Evolutionary conservation across 1,284 basidiomycete genomes (phyloP).

Genomic region (Pisolithus thermaeus): DNA sequence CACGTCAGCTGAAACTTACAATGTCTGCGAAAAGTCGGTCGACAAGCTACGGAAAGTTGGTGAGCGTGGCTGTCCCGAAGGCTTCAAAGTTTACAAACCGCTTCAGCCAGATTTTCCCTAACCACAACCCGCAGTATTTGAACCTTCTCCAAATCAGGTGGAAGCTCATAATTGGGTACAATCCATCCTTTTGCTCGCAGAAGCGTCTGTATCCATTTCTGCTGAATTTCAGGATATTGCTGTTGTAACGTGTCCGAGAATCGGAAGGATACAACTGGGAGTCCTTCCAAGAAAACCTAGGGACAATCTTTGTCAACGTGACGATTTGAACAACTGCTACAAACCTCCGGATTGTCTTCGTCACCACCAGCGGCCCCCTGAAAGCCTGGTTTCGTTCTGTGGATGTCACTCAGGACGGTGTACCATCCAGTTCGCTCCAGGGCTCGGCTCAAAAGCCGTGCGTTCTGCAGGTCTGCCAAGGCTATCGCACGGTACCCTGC

Average conservation of each 20-base stretch:
- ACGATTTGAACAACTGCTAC: slow-evolving; percentile 4
- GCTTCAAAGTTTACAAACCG: slow-evolving; percentile 27
- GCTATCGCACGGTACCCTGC: slow-evolving; percentile 77
- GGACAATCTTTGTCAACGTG: slow-evolving; percentile 6
- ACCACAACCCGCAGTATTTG: slow-evolving; percentile 88
- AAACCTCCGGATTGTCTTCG: slow-evolving; percentile 53
- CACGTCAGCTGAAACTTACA: slow-evolving; percentile 33
- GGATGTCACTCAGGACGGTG: slow-evolving; percentile 68
- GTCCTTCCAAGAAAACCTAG: slow-evolving; percentile 67
- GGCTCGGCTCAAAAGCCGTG: slow-evolving; percentile 80
- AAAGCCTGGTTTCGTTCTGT: slow-evolving; percentile 33
- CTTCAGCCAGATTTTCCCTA: slow-evolving; percentile 67
- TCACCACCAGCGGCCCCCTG: slow-evolving; percentile 34
- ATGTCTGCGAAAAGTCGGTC: slow-evolving; percentile 60
- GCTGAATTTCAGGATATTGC: slow-evolving; percentile 71
- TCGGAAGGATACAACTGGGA: slow-evolving; percentile 90
- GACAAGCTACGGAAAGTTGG: slow-evolving; percentile 18
- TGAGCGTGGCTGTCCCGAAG: background rate
- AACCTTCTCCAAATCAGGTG: slow-evolving; percentile 60
- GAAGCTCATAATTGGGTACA: slow-evolving; percentile 82
- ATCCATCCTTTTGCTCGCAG: slow-evolving; percentile 80
- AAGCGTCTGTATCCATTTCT: slow-evolving; percentile 85
- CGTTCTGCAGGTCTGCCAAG: slow-evolving; percentile 76
- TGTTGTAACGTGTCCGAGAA: slow-evolving; percentile 77
- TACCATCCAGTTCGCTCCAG: slow-evolving; percentile 80